Evolutionary conservation across 2,329 filamentous ascomycete genomes (phyloP).

Genomic region (Arthrobotrys entomopaga): DNA sequence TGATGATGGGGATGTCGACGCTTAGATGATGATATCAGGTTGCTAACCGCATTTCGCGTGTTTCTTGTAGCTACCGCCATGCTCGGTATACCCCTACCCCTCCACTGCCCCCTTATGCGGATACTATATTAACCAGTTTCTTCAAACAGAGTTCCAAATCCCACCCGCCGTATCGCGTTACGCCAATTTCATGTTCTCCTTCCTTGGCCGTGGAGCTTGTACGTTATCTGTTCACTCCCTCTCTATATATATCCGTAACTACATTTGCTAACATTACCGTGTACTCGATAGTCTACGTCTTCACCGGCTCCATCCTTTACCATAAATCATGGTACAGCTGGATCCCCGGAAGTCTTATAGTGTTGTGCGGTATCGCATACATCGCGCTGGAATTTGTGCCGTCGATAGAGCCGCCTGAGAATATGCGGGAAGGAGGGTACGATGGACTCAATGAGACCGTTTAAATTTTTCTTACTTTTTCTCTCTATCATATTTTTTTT

Average conservation of each 20-base stretch:
- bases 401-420: slow-evolving; percentile 80
- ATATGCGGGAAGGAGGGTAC: slow-evolving; percentile 83
- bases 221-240: slow-evolving; percentile 65
- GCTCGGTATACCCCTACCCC: slow-evolving; percentile 61
- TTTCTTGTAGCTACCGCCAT: slow-evolving; percentile 57
- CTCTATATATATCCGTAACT: background rate
- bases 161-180: slow-evolving; percentile 92
- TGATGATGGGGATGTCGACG: background rate
- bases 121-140: background rate
- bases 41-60: slow-evolving; percentile 9
- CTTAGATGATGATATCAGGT: background rate
- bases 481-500: too few species aligned
- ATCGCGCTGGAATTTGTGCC: slow-evolving; percentile 78
- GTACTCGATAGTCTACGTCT: slow-evolving; percentile 85
- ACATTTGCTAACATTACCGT: background rate
- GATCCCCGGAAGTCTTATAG: slow-evolving; percentile 81
- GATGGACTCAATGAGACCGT: slow-evolving; percentile 65
- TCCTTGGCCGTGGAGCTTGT: slow-evolving; percentile 95
- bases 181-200: slow-evolving; percentile 97
- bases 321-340: slow-evolving; percentile 73
- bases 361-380: slow-evolving; percentile 81
- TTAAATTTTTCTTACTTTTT: slow-evolving; percentile 8
- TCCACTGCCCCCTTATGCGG: background rate
- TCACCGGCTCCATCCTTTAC: slow-evolving; percentile 86
- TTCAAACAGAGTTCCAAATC: slow-evolving; percentile 81